A percentile compares a stretch with the other conserved stretches of the same genome.
These are phyloP conservation scores for Ceratocystis smalleyi DNA, from an alignment of 2,329 filamentous ascomycete species.

Conservation along the genomic window DNA sequence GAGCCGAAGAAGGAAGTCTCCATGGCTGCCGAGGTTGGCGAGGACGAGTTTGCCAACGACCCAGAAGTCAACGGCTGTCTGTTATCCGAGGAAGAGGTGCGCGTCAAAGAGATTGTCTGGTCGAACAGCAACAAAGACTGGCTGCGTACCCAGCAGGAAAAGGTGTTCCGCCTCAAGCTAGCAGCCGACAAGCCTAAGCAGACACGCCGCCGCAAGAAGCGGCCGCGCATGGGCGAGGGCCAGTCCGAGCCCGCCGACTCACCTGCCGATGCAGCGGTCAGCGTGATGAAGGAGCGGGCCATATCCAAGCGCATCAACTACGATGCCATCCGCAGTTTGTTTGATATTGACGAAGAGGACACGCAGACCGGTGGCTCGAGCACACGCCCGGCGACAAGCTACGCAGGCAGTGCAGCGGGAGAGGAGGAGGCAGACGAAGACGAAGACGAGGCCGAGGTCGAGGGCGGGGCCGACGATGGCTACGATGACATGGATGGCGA, in stretches of 20 bases:
- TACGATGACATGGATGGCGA: constrained; percentile 24
- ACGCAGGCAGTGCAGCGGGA: constrained; percentile 24
- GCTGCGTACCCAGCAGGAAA: constrained; percentile 72
- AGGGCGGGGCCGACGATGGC: constrained; percentile 25
- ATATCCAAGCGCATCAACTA: constrained; percentile 67
- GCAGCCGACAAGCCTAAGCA: constrained; percentile 42
- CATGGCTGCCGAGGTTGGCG: constrained; percentile 51
- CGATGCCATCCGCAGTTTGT: constrained; percentile 43
- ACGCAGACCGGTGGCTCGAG: constrained; percentile 27
- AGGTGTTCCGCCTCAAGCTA: constrained; percentile 58
- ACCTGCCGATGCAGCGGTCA: constrained; percentile 52
- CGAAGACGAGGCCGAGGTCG: constrained; percentile 25
- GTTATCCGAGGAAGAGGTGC: constrained; percentile 55
- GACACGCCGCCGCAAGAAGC: constrained; percentile 39
- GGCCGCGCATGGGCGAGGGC: constrained; percentile 46
- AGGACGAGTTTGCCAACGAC: constrained; percentile 78
- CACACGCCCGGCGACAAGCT: constrained; percentile 36
- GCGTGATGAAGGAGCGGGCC: constrained; percentile 50
- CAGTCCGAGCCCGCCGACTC: constrained; percentile 50
- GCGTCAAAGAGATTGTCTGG: constrained; percentile 84
- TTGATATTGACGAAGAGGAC: constrained; percentile 27
- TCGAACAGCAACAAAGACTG: constrained; percentile 90
- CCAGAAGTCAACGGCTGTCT: constrained; percentile 72
- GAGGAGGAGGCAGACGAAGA: constrained; percentile 25
- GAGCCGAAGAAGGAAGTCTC: constrained; percentile 34